phyloP scores from a whole-genome alignment of 345 rosid genomes.

The Cardiospermum halicacabum region DNA sequence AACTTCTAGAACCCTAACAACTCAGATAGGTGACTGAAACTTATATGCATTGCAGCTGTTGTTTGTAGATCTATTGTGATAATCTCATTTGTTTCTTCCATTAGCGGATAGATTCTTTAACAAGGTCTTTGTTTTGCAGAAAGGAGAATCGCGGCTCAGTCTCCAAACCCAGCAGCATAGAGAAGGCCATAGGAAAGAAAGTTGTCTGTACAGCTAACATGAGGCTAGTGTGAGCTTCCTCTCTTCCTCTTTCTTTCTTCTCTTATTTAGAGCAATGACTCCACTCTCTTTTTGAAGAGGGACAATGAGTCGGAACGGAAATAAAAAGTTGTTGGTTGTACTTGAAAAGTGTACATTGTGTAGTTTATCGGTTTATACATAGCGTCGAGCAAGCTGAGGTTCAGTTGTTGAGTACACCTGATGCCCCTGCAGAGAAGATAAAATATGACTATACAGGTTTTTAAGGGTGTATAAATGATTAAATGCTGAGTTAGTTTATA shows the following conservation, averaged over 20 bases:
- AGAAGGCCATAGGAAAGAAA: constrained; percentile 35
- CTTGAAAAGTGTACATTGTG: constrained; percentile 59
- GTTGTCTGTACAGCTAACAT: constrained; percentile 67
- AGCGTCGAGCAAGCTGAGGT: constrained; percentile 40
- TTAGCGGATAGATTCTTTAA: background rate
- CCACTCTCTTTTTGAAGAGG: constrained; percentile 24
- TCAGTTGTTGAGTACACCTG: constrained; percentile 28
- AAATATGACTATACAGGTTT: constrained; percentile 29
- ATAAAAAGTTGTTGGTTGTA: constrained; percentile 52
- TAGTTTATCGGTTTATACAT: constrained; percentile 56
- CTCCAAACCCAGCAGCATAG: constrained; percentile 39
- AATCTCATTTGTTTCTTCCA: constrained; percentile 1
- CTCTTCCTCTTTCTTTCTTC: constrained; percentile 24
- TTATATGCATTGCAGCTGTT: too few relatives aligned
- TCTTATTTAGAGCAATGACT: constrained; percentile 21
- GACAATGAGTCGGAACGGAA: constrained; percentile 41
- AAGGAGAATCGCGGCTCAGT: constrained; percentile 60
- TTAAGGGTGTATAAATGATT: constrained; percentile 47
- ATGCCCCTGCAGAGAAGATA: constrained; percentile 31
- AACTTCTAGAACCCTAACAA: background rate
- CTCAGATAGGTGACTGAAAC: background rate
- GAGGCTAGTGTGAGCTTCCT: constrained; percentile 42
- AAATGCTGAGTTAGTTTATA: constrained; percentile 40
- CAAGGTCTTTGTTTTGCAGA: constrained; percentile 33
- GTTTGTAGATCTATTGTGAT: background rate